Evolutionary conservation across 805 yeast genomes (phyloP).

Genomic region (Ogataea pini): DNA sequence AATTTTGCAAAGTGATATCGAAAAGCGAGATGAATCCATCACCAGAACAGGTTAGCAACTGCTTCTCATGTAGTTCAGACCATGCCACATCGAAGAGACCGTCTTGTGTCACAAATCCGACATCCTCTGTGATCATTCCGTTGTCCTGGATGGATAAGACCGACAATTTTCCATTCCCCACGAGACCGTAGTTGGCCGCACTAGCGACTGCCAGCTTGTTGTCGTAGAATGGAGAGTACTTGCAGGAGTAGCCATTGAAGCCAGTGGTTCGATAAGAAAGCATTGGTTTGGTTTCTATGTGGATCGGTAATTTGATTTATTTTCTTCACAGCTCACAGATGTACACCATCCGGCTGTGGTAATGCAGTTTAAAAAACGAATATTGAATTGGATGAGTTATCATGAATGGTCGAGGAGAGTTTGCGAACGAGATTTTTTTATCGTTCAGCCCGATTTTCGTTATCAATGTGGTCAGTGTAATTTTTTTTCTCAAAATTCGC

Average conservation of each 20-base stretch:
- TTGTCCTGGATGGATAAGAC: conserved; percentile 65
- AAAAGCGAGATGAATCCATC: conserved; percentile 86
- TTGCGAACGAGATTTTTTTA: not conserved
- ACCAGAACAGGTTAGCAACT: conserved; percentile 78
- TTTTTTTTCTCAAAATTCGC: no score
- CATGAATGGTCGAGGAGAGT: not conserved
- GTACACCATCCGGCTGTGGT: not conserved
- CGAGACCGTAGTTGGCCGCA: conserved; percentile 89
- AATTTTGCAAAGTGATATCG: conserved; percentile 65
- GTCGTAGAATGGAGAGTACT: conserved; percentile 90
- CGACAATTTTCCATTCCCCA: conserved; percentile 86
- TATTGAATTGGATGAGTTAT: no score
- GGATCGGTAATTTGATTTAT: not conserved
- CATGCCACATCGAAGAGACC: conserved; percentile 86
- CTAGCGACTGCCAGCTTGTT: conserved; percentile 87
- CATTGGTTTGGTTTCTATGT: conserved; percentile 43
- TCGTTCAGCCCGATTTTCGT: conserved; percentile 1
- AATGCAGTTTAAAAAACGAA: not conserved
- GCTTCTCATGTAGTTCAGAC: conserved; percentile 91
- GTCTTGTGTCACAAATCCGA: conserved; percentile 85
- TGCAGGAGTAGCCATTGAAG: conserved; percentile 82
- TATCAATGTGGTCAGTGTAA: no score
- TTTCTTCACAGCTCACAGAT: not conserved
- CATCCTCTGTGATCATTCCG: conserved; percentile 59
- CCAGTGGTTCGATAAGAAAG: conserved; percentile 73